These are phyloP conservation scores for Mycosphaerella sp. DNA, from an alignment of 2,329 filamentous ascomycete genomes.

Conservation along the genomic window DNA sequence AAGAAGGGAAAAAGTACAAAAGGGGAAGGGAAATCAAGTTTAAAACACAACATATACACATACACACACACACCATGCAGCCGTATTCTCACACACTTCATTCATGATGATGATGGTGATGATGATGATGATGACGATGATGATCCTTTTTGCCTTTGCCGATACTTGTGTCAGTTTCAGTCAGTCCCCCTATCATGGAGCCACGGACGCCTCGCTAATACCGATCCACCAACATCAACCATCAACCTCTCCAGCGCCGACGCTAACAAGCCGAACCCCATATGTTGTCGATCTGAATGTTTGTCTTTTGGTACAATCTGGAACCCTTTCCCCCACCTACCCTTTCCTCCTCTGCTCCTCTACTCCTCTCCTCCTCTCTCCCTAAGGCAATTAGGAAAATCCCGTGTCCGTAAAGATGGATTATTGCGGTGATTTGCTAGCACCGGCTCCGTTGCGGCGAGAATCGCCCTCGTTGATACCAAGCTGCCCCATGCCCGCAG, in stretches of 20 bases:
- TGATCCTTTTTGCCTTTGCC: slow-evolving; percentile 8
- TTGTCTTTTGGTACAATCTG: slow-evolving; percentile 19
- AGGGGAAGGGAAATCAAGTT: not conserved
- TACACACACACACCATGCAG: not conserved
- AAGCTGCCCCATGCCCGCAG: slow-evolving; percentile 64
- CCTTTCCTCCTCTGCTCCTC: not conserved
- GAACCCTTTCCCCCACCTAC: not conserved
- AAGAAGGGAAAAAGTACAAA: too few relatives aligned
- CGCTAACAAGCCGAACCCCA: slow-evolving; percentile 26
- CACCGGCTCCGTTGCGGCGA: slow-evolving; percentile 38
- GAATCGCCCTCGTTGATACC: slow-evolving; percentile 56
- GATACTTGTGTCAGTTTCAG: slow-evolving; percentile 11
- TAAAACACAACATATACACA: slow-evolving; percentile 6
- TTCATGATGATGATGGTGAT: not conserved
- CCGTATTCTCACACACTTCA: slow-evolving; percentile 1
- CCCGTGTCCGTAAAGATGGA: not conserved
- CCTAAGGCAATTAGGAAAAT: not conserved
- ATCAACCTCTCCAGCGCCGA: slow-evolving; percentile 23
- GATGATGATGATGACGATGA: not conserved
- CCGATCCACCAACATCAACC: slow-evolving; percentile 14
- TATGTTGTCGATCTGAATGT: slow-evolving; percentile 24
- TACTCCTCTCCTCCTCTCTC: too few relatives aligned
- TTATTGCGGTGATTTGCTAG: slow-evolving; percentile 33
- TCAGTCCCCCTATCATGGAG: slow-evolving; percentile 19
- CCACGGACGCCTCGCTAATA: slow-evolving; percentile 25